phyloP scores from a whole-genome alignment of 2,329 filamentous ascomycete species.

The Pyricularia grisea region DNA sequence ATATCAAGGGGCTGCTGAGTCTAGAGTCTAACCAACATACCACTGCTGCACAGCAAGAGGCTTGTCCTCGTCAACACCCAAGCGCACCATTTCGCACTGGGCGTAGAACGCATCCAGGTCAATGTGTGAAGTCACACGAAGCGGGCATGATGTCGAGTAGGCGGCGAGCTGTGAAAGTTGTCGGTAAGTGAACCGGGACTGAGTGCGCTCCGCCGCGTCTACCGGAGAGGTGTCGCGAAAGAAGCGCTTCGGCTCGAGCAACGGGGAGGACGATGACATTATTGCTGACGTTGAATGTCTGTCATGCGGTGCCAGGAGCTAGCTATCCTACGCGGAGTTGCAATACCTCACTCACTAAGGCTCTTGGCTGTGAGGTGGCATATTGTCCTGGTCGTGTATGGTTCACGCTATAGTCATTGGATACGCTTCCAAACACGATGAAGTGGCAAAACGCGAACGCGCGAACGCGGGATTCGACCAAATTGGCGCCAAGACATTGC shows the following conservation, averaged over 20 bases:
- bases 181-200: slow-evolving; percentile 75
- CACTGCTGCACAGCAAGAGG: slow-evolving; percentile 93
- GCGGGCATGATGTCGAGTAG: slow-evolving; percentile 61
- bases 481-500: neutral
- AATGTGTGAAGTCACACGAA: slow-evolving; percentile 83
- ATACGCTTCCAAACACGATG: neutral
- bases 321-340: neutral
- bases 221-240: slow-evolving; percentile 26
- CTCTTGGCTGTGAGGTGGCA: neutral
- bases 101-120: slow-evolving; percentile 97
- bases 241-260: neutral
- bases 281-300: neutral
- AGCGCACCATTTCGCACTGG: slow-evolving; percentile 87
- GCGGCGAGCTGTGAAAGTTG: slow-evolving; percentile 69
- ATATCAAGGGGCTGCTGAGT: neutral
- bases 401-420: neutral
- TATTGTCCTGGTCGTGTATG: neutral
- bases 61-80: slow-evolving; percentile 62
- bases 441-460: neutral
- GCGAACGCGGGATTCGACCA: neutral
- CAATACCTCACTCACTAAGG: neutral
- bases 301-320: neutral
- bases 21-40: slow-evolving; percentile 28
- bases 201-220: slow-evolving; percentile 21
- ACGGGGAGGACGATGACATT: slow-evolving; percentile 19